Evolutionary conservation across 169 alveolate species (phyloP).

Genomic region (Eimeria sp.): DNA sequence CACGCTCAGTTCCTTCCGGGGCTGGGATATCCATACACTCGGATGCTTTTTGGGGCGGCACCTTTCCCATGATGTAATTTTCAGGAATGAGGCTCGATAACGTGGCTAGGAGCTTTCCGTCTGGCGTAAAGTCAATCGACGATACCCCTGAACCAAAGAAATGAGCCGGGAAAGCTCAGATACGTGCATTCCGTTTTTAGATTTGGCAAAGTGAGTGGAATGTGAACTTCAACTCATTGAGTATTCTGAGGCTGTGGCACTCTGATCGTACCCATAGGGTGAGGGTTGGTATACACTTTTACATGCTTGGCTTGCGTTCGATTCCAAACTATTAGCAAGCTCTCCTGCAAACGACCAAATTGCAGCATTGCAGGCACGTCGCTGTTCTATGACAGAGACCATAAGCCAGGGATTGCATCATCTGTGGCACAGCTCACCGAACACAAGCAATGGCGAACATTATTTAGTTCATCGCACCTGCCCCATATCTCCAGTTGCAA

Average conservation of each 20-base stretch:
- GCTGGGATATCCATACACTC: neutral
- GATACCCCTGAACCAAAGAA: conserved; percentile 79
- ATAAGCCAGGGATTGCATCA: neutral
- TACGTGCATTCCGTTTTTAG: neutral
- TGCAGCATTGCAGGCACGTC: neutral
- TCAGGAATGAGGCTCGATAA: conserved; percentile 73
- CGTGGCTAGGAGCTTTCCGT: conserved; percentile 70
- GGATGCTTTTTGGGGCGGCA: neutral
- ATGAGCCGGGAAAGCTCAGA: neutral
- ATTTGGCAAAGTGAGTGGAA: neutral
- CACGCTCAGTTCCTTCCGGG: neutral
- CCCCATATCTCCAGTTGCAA: conserved; percentile 83
- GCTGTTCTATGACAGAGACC: neutral
- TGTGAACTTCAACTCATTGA: neutral
- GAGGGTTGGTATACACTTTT: conserved; percentile 91
- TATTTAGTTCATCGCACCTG: conserved; percentile 9
- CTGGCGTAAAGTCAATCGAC: conserved; percentile 89
- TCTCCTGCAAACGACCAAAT: conserved; percentile 86
- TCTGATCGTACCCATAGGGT: conserved; percentile 85
- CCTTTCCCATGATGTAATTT: neutral
- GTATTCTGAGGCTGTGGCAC: neutral
- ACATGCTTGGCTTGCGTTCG: conserved; percentile 91
- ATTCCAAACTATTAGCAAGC: conserved; percentile 95
- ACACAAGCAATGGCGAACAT: neutral
- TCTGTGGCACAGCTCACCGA: neutral